These are phyloP conservation scores for Casaregolazyma suthepensis DNA, from an alignment of 1,139 yeast species.

Conservation along the genomic window DNA sequence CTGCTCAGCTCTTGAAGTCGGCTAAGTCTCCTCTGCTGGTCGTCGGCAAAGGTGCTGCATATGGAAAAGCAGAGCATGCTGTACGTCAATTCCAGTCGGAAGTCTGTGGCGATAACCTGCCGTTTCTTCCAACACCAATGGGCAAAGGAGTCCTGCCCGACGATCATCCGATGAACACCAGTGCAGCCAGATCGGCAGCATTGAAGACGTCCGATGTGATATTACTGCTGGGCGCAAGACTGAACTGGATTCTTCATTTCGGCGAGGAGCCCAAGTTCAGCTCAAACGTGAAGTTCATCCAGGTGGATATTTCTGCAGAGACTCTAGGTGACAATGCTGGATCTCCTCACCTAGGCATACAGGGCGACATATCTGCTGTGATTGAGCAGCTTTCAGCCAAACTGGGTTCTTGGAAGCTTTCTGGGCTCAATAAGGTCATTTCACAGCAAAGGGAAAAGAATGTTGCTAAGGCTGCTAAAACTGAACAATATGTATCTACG, in stretches of 20 bases:
- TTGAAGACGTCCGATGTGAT: slow-evolving; percentile 51
- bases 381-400: slow-evolving; percentile 33
- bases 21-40: slow-evolving; percentile 48
- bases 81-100: slow-evolving; percentile 37
- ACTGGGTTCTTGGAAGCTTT: slow-evolving; percentile 26
- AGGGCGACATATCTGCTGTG: slow-evolving; percentile 46
- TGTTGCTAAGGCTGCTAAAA: slow-evolving; percentile 30
- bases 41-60: slow-evolving; percentile 60
- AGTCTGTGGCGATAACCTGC: slow-evolving; percentile 33
- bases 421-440: slow-evolving; percentile 31
- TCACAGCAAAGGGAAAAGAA: slow-evolving; percentile 34
- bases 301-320: slow-evolving; percentile 48
- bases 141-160: slow-evolving; percentile 65
- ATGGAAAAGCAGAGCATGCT: slow-evolving; percentile 36
- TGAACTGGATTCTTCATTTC: slow-evolving; percentile 63
- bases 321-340: slow-evolving; percentile 45
- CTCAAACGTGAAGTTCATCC: slow-evolving; percentile 42
- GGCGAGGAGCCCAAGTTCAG: slow-evolving; percentile 51
- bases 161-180: slow-evolving; percentile 40
- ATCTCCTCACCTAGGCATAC: slow-evolving; percentile 36
- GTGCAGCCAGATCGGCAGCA: slow-evolving; percentile 55
- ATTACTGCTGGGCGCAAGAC: slow-evolving; percentile 52
- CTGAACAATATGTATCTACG: slow-evolving; percentile 26
- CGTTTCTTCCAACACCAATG: slow-evolving; percentile 67
- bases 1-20: slow-evolving; percentile 30